Base-by-base conservation (phyloP, 192 early-diverging fungal genomes). In the Entophlyctis luteolus region DNA sequence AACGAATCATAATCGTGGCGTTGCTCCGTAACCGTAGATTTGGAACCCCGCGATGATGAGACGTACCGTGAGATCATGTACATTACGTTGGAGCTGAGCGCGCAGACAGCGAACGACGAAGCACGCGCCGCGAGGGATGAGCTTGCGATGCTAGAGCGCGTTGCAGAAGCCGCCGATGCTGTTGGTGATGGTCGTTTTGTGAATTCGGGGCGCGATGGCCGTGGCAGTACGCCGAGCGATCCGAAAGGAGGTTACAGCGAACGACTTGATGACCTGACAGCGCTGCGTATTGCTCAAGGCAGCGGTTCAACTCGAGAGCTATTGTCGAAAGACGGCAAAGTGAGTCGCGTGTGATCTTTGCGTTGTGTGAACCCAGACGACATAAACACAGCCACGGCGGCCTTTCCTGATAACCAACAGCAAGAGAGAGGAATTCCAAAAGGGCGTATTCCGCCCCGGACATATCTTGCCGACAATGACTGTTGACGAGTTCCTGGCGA, bases 391-490 rank as follows among this genome's bases (percentile, higher is more conserved):
- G 73, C 75, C 77, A 16, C 77, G 92, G 27, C 87, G 88, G 46
- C 94, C 95, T 22, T 99, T 99, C 81, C 80, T 92, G 23, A 86
- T 99, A 35, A 92, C 90, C 1, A 75, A 73, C 31, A 84, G 57
- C 36, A 66, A 66, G 27, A 48, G 90, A 3, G 79, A 89, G 62
- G 79, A 81, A 38, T 80, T 96, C 48, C 81, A 81, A 52, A 77
- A 94, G 29, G 79, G 84, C 23, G 95, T 98, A 12, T 99, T 94
- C 70, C 52, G 88, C 22, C 92, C 90, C 0, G 86, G 90, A 10
- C 90, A 90, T 73, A 88, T 83, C 28, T 65, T 99, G 59, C 97
- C 97, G 4, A 97, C 95, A 3, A 98, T 99, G 95, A 83, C 91
- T 0, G 86, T 99, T 48, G 97, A 99, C 46, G 90, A 98, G 75